Percentiles rank a stretch among this genome's conserved stretches.
Conservation (phyloP, 805 yeast genomes). For the Clavispora asparagi region DNA sequence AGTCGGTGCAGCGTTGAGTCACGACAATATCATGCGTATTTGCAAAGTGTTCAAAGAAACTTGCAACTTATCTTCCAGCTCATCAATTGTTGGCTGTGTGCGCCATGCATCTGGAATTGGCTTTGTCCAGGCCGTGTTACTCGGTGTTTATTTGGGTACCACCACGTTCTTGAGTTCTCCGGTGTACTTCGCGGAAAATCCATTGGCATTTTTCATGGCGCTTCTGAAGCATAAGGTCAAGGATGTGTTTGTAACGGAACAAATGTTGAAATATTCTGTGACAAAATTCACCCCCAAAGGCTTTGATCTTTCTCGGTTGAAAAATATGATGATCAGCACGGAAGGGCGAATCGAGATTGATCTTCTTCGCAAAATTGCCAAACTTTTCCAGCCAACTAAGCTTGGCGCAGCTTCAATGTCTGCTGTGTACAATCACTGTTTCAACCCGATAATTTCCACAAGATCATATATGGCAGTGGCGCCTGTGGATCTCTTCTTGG, state of each 20-base stretch:
- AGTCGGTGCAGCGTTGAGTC: slow-evolving; percentile 53
- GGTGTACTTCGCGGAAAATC: slow-evolving; percentile 68
- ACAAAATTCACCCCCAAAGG: slow-evolving; percentile 55
- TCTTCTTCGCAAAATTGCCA: slow-evolving; percentile 52
- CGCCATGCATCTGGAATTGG: slow-evolving; percentile 84
- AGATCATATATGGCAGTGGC: slow-evolving; percentile 86
- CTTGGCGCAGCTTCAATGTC: slow-evolving; percentile 67
- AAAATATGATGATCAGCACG: slow-evolving; percentile 80
- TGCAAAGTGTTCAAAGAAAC: slow-evolving; percentile 92
- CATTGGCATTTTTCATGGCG: slow-evolving; percentile 63
- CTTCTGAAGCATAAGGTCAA: slow-evolving; percentile 75
- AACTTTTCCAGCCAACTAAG: slow-evolving; percentile 58
- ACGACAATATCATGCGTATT: slow-evolving; percentile 61
- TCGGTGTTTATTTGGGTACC: slow-evolving; percentile 85
- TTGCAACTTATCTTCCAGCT: slow-evolving; percentile 68
- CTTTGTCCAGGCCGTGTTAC: slow-evolving; percentile 72
- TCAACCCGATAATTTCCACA: slow-evolving; percentile 79
- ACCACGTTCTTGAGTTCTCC: slow-evolving; percentile 80
- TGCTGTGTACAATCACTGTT: slow-evolving; percentile 69
- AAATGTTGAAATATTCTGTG: slow-evolving; percentile 74
- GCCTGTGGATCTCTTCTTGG: slow-evolving; percentile 81
- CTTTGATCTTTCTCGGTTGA: slow-evolving; percentile 55
- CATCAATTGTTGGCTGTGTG: slow-evolving; percentile 80
- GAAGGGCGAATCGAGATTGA: slow-evolving; percentile 67
- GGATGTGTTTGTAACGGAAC: slow-evolving; percentile 79